Evolutionary conservation across 352 stramenopile species (phyloP), one percentile per base, ranked within the genome.

Genomic region (Pythium dissimile): DNA sequence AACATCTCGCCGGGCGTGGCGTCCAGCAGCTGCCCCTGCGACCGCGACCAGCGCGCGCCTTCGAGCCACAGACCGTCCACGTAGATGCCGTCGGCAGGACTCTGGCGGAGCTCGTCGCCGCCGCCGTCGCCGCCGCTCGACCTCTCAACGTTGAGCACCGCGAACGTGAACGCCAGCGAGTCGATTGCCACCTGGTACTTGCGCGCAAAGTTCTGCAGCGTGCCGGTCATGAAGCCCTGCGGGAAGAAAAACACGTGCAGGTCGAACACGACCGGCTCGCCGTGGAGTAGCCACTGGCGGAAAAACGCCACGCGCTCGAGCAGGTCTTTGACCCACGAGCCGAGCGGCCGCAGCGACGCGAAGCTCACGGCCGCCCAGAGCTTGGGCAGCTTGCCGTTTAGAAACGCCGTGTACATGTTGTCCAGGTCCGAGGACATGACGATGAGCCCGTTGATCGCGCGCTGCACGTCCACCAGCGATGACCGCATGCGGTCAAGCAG

Each of bases 401-500:
- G 63, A 27, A 98, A 97, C 4, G 86, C 79, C 41, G 71, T 95
- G 76, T 98, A 98, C 93, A 98, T 98, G 59, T 95, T 92, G 65
- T 98, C 94, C n/a, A 98, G 66, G 31, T 98, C 94, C 8, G 84
- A 92, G 16, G 84, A 96, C 93, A 98, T 98, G 59, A 98, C 89
- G 58, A 97, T 95, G 28, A 89, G 65, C 1, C 93, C 83, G 59
- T 93, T 87, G 68, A 94, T 92, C 9, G 84, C 82, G 5, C 71
- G 69, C 50, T 92, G 84, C 45, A 94, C 85, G 49, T 95, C 89
- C 39, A 64, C 55, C 30, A 97, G 72, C 15, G 90, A 96, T 20
- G 57, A 37, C 11, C 78, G 72, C 87, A 97, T 97, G 26, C 80
- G 78, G 30, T 77, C 66, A 5, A 98, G 67, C 12, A 98, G 66